phyloP scores from a whole-genome alignment of 129 eudicot species.

The Lactuca saligna region DNA sequence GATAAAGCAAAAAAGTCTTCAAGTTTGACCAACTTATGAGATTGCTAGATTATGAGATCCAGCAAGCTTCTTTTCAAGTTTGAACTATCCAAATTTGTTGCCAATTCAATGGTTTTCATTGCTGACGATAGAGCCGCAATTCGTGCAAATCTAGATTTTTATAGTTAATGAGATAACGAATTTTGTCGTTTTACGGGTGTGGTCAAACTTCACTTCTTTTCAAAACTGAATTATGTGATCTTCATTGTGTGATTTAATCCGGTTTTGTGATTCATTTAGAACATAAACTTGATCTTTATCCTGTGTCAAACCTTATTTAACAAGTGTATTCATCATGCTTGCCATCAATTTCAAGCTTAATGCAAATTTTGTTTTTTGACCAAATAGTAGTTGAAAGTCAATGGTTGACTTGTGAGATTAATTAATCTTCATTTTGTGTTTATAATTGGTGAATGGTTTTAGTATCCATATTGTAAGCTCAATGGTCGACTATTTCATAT shows the following conservation, averaged over 20 bases:
- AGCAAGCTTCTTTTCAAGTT: constrained; percentile 1
- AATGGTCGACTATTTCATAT: constrained; percentile 6
- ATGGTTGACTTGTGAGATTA: constrained; percentile 10
- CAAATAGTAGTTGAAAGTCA: not conserved
- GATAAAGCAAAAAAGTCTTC: constrained; percentile 13
- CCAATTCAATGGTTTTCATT: constrained; percentile 17
- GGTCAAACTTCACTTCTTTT: constrained; percentile 29
- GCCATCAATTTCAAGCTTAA: not conserved
- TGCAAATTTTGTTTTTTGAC: not conserved
- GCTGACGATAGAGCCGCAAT: constrained; percentile 25
- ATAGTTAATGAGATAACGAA: constrained; percentile 26
- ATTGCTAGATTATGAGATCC: constrained; percentile 18
- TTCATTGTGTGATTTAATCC: constrained; percentile 22
- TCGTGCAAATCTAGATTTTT: constrained; percentile 4
- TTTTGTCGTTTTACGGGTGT: constrained; percentile 29
- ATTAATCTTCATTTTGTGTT: constrained; percentile 8
- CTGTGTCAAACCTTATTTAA: constrained; percentile 2
- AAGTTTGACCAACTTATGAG: constrained; percentile 20
- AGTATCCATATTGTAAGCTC: constrained; percentile 9
- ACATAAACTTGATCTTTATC: constrained; percentile 11
- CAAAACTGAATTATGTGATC: constrained; percentile 12
- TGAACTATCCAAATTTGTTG: not conserved
- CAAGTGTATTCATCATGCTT: not conserved
- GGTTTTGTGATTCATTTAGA: constrained; percentile 17
- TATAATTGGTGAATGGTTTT: too few relatives aligned